These are phyloP conservation scores for Thermoascus crustaceus DNA, from an alignment of 2,329 filamentous ascomycete genomes.

Conservation along the genomic window DNA sequence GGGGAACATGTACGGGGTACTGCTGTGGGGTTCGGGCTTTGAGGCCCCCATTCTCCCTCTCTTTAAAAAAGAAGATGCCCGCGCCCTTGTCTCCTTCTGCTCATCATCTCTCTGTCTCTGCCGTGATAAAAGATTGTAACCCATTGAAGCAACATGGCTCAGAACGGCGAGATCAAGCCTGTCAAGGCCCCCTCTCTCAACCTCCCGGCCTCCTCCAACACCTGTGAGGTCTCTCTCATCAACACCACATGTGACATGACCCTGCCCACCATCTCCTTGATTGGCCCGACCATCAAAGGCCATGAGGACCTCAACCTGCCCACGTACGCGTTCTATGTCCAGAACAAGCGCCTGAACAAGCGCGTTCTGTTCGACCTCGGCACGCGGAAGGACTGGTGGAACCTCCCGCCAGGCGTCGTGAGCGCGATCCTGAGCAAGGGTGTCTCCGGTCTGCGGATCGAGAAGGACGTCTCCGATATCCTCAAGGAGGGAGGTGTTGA, in stretches of 20 bases:
- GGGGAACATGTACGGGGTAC: no score
- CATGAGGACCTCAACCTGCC: slow-evolving; percentile 17
- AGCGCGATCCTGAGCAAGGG: slow-evolving; percentile 11
- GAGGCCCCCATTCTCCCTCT: no score
- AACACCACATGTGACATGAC: slow-evolving; percentile 16
- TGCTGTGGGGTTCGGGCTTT: no score
- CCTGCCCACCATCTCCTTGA: slow-evolving; percentile 10
- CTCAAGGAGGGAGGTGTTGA: slow-evolving; percentile 26
- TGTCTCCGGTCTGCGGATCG: slow-evolving; percentile 15
- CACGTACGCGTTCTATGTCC: slow-evolving; percentile 14
- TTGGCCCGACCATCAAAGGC: slow-evolving; percentile 14
- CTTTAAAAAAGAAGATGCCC: no score
- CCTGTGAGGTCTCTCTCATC: slow-evolving; percentile 13
- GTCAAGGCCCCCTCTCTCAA: slow-evolving; percentile 5
- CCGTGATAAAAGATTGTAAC: not conserved
- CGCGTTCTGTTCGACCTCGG: slow-evolving; percentile 23
- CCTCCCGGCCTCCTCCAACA: slow-evolving; percentile 8
- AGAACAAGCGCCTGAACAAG: slow-evolving; percentile 12
- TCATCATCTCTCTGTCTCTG: no score
- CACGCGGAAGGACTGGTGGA: slow-evolving; percentile 22
- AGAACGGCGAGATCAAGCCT: not conserved
- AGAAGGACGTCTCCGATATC: slow-evolving; percentile 24
- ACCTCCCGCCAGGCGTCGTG: slow-evolving; percentile 16
- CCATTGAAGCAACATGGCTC: not conserved
- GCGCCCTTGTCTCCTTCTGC: no score